Base-by-base conservation (phyloP, 148 eudicot species). In the Chenopodium album region DNA sequence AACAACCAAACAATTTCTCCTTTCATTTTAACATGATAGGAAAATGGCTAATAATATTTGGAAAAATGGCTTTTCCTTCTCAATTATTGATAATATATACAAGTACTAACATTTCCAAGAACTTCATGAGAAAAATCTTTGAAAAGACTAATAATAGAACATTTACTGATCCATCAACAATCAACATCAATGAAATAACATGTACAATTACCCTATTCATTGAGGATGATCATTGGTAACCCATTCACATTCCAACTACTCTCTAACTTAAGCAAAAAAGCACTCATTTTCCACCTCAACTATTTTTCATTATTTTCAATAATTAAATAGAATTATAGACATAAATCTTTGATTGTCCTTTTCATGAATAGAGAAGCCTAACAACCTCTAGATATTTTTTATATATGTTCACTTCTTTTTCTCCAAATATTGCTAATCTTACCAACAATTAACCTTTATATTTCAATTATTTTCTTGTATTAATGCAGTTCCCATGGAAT, bases 191-290 rank as follows among this genome's bases (percentile, higher is more conserved):
- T 7, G 72, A 32, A 69, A 29, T 13, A 31, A 29, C 72, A 69
- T 13, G 44, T 13, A 69, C 72, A 31, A 12, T 69, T 32, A 31
- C 72, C 72, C 19, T 16, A 69, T 32, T 31, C 44, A 69, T 16
- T 37, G 32, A 20, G 46, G 46, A 31, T 32, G 72, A 69, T 69
- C 3, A 13, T 67, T 67, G 41, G 31, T 67, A 37, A 66, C 67
- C 69, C 69, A 65, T 65, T 29, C 72, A 32, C 22, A 69, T 69
- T 69, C 16, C 72, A 69, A 69, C 72, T 69, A 69, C 46, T 32
- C 44, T 69, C 72, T 7, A 16, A 65, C 31, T 65, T 10, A 2
- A 62, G 10, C 8, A 62, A 62, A 7, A 62, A 22, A 62, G 22
- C n/a, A 28, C 10, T 67, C 11, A 26, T 28, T 32, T 69, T 19